phyloP scores from a whole-genome alignment of 495 filamentous ascomycete genomes.

The Aspergillus asperescens region DNA sequence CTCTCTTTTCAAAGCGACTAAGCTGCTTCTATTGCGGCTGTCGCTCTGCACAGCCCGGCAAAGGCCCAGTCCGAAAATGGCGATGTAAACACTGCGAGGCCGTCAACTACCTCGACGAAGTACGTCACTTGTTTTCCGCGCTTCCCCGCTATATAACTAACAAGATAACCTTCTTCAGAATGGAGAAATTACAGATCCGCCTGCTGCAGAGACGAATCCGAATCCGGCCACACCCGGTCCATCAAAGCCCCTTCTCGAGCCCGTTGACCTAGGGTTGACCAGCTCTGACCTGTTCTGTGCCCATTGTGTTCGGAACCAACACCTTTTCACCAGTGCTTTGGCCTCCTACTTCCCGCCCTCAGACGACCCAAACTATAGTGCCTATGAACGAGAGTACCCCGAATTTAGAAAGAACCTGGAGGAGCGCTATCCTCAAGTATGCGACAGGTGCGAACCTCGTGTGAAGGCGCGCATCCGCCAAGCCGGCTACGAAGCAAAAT shows the following conservation, averaged over 20 bases:
- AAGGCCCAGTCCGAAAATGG: conserved; percentile 54
- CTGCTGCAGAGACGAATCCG: conserved; percentile 48
- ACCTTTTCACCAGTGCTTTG: conserved; percentile 60
- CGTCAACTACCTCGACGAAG: conserved; percentile 73
- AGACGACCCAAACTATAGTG: conserved; percentile 57
- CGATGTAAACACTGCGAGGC: conserved; percentile 70
- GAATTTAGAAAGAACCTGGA: conserved; percentile 62
- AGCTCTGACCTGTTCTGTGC: conserved; percentile 63
- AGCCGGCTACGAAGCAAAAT: conserved; percentile 71
- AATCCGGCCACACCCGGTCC: conserved; percentile 21
- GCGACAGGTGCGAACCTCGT: conserved; percentile 63
- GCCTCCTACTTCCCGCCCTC: conserved; percentile 66
- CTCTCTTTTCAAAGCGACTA: conserved; percentile 46
- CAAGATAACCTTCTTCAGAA: conserved; percentile 42
- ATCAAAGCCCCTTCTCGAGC: conserved; percentile 30
- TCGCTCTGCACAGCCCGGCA: conserved; percentile 50
- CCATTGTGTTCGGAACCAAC: conserved; percentile 77
- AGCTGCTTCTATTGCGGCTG: conserved; percentile 74
- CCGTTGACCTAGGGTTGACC: conserved; percentile 23
- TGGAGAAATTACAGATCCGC: conserved; percentile 82
- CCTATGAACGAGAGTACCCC: conserved; percentile 52
- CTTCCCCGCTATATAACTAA: conserved; percentile 2
- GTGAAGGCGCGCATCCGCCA: conserved; percentile 60
- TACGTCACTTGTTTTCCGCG: conserved; percentile 24
- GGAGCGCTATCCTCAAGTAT: conserved; percentile 77